phyloP scores from a whole-genome alignment of 345 rosid species.

The Aquilaria yunnanensis region DNA sequence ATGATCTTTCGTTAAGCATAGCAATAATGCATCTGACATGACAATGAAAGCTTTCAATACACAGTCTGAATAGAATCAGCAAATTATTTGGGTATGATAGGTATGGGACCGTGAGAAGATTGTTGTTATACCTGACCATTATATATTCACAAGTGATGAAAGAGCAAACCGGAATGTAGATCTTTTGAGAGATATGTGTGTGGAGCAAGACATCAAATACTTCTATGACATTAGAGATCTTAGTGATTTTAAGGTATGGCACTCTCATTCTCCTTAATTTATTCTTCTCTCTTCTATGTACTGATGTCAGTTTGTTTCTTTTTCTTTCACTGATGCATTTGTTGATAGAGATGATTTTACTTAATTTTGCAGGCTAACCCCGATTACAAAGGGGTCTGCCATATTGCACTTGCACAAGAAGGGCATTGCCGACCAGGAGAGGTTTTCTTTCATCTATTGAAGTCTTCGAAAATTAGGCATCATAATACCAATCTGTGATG shows the following conservation, averaged over 20 bases:
- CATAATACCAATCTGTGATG: not conserved
- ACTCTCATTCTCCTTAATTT: not conserved
- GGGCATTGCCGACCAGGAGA: conserved; percentile 96
- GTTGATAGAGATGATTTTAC: conserved; percentile 2
- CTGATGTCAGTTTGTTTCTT: not conserved
- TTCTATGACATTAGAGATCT: conserved; percentile 84
- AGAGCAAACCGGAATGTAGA: conserved; percentile 90
- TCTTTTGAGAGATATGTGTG: conserved; percentile 76
- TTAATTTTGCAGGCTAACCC: conserved; percentile 59
- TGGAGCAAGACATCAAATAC: conserved; percentile 76
- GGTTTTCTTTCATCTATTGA: conserved; percentile 26
- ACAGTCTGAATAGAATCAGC: too few relatives aligned
- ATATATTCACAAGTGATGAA: conserved; percentile 75
- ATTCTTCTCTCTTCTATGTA: too few relatives aligned
- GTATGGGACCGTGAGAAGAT: conserved; percentile 93
- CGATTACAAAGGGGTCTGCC: conserved; percentile 94
- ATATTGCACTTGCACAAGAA: conserved; percentile 91
- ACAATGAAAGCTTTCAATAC: too few relatives aligned
- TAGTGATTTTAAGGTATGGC: conserved; percentile 59
- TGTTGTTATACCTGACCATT: conserved; percentile 87
- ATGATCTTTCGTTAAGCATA: too few relatives aligned
- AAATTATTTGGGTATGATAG: conserved; percentile 21
- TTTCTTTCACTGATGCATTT: not conserved
- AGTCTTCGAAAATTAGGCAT: not conserved
- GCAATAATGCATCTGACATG: too few relatives aligned